Evolutionary conservation across 495 filamentous ascomycete species (phyloP), one percentile per base, ranked within the genome.

Genomic region (Penicillium waksmanii): DNA sequence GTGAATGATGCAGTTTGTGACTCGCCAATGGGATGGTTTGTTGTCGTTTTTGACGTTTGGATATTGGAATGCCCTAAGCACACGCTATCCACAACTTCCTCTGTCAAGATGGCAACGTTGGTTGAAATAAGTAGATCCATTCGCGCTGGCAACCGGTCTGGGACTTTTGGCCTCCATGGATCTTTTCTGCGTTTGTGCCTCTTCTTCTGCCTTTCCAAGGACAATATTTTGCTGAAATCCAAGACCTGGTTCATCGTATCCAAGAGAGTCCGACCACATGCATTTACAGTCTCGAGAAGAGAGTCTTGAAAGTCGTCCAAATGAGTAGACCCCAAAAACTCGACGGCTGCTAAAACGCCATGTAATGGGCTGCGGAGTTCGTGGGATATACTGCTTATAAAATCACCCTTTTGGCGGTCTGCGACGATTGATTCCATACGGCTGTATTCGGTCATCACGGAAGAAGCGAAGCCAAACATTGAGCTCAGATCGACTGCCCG

Each of bases 301-400:
- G 80, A 50, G 74, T 77, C 40, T 61, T 72, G 60, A 81, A 82
- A 63, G 75, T 75, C 34, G 57, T 68, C 55, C 79, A 76, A n/a
- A 76, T 68, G 18, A 73, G 73, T 80, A 31, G 85, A 84, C 17
- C 77, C 71, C 10, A 90, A 69, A 51, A 90, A 80, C 64, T 90
- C 86, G 10, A 77, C 77, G 55, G 78, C 82, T 1, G 81, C 83
- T 1, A 88, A 62, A 35, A 88, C 84, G 2, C 86, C 86, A 61
- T 88, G 85, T 15, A 90, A 67, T 2, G 87, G 87, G 1, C 80
- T 84, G 11, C 87, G 78, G 19, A 90, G 71, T 63, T 90, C 87
- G 62, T 90, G 87, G 35, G 83, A 87, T 13, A 90, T 84, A 21
- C 81, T 86, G 2, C 83, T 84, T 31, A 90, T 85, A 62, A 89